These are phyloP conservation scores for Phytopythium boreale DNA, from an alignment of 352 stramenopile species.

Conservation along the genomic window DNA sequence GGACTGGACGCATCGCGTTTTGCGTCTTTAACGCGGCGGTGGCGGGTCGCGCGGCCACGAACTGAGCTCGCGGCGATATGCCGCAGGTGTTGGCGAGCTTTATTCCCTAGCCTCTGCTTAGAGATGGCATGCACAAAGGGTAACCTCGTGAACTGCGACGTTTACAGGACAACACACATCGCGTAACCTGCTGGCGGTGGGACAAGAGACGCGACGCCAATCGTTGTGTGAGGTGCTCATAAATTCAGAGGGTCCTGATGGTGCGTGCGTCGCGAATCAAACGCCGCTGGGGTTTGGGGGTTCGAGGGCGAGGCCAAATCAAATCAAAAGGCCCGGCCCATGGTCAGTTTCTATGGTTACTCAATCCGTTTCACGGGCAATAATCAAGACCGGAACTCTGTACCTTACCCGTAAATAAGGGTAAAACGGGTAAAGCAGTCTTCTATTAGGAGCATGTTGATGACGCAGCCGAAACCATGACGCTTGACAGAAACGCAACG, in stretches of 20 bases:
- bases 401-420: background rate
- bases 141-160: background rate
- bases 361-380: background rate
- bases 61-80: background rate
- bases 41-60: background rate
- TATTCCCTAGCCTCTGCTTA: background rate
- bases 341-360: background rate
- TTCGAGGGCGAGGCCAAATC: no score
- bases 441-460: conserved; percentile 18
- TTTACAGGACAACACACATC: background rate
- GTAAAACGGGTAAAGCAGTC: background rate
- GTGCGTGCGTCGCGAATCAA: background rate
- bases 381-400: background rate
- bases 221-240: conserved; percentile 2
- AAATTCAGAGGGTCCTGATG: background rate
- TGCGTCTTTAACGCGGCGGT: background rate
- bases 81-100: no score
- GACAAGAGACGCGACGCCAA: conserved; percentile 2
- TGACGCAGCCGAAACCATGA: conserved; percentile 18
- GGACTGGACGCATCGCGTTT: background rate
- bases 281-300: background rate
- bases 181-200: background rate
- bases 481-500: conserved; percentile 11
- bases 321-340: no score
- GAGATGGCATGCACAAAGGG: background rate